phyloP scores from a whole-genome alignment of 164 flowering plant genomes.

The Macadamia tetraphylla region DNA sequence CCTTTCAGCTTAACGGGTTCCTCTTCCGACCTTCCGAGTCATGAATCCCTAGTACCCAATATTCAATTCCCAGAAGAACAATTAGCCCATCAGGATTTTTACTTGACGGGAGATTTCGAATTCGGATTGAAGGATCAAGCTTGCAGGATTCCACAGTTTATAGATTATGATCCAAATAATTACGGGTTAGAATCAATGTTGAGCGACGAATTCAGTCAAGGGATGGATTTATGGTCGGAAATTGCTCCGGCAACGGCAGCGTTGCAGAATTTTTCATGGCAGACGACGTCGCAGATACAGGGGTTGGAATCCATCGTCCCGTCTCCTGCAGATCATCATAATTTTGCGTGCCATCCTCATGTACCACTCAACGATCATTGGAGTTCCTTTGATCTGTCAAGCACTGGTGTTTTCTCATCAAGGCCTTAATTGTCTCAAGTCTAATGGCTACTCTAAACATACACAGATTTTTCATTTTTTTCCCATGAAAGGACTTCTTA shows the following conservation, averaged over 20 bases:
- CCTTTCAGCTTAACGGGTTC: background rate
- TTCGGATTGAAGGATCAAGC: constrained; percentile 4
- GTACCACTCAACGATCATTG: constrained; percentile 20
- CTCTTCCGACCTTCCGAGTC: background rate
- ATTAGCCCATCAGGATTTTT: background rate
- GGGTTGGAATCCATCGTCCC: constrained; percentile 18
- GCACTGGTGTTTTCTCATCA: constrained; percentile 17
- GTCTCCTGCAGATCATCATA: constrained; percentile 14
- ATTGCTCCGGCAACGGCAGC: background rate
- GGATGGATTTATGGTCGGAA: constrained; percentile 26
- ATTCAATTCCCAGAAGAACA: background rate
- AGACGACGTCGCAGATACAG: constrained; percentile 20
- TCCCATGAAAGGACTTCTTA: no score
- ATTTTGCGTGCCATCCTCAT: constrained; percentile 7
- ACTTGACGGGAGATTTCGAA: background rate
- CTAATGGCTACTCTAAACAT: background rate
- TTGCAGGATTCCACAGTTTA: constrained; percentile 1
- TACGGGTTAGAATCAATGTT: constrained; percentile 16
- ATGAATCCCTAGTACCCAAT: background rate
- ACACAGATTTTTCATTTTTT: background rate
- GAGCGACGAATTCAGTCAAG: constrained; percentile 15
- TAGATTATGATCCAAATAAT: background rate
- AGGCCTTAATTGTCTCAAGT: constrained; percentile 13
- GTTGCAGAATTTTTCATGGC: constrained; percentile 21
- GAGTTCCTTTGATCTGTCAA: constrained; percentile 35